Conservation (phyloP, 75 land plant species). For the Azolla pinnata region DNA sequence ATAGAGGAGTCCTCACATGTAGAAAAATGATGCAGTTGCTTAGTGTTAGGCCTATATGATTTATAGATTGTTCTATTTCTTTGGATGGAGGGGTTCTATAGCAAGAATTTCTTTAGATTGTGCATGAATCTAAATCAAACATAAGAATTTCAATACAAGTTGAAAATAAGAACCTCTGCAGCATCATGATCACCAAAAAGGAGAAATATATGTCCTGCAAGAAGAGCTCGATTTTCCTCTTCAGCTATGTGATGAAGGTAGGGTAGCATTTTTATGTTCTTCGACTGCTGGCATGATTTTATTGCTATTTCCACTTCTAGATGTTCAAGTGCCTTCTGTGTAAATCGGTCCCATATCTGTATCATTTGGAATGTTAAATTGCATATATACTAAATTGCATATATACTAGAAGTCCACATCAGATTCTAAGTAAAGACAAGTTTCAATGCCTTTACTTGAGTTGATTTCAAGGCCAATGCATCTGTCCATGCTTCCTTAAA, state of each 20-base stretch:
- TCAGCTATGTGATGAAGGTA: constrained; percentile 12
- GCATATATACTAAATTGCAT: neutral
- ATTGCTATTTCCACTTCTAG: constrained; percentile 22
- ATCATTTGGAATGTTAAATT: neutral
- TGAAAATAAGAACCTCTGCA: constrained; percentile 13
- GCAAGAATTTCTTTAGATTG: no score
- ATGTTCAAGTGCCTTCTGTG: constrained; percentile 16
- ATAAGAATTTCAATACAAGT: neutral
- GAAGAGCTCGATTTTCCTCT: constrained; percentile 11
- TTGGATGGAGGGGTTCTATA: no score
- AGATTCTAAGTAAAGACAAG: neutral
- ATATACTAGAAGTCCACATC: neutral
- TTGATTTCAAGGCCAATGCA: constrained; percentile 10
- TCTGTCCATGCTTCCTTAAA: constrained; percentile 24
- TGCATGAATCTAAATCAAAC: no score
- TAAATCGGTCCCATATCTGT: constrained; percentile 17
- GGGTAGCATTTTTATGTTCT: constrained; percentile 12
- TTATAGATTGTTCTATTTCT: no score
- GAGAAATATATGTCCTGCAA: constrained; percentile 17
- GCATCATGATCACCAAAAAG: constrained; percentile 21
- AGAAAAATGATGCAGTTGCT: no score
- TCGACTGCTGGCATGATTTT: constrained; percentile 23
- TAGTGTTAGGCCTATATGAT: no score
- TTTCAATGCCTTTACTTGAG: constrained; percentile 2
- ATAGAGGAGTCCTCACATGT: no score